Conservation (phyloP, 2,329 filamentous ascomycete genomes). For the Catunica adiposa region DNA sequence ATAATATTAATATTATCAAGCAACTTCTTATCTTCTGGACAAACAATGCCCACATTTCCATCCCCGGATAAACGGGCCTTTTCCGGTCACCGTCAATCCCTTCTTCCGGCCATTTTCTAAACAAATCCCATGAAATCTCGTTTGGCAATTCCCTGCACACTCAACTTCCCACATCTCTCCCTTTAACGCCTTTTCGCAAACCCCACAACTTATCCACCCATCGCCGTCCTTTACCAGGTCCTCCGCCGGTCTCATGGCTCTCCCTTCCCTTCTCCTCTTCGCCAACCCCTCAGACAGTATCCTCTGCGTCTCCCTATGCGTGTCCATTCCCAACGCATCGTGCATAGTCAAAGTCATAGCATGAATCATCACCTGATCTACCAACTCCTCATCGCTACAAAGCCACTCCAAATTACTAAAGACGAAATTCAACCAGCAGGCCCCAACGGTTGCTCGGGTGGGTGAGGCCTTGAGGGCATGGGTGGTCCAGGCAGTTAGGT, state of each 20-base stretch:
- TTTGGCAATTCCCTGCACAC: conserved; percentile 2
- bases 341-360: conserved; percentile 33
- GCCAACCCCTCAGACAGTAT: conserved; percentile 14
- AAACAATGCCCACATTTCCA: conserved; percentile 6
- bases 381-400: conserved; percentile 29
- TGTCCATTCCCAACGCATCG: conserved; percentile 29
- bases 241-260: not conserved
- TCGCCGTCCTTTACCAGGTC: not conserved
- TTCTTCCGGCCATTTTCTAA: not conserved
- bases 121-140: conserved; percentile 9
- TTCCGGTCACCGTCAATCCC: not conserved
- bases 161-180: conserved; percentile 8
- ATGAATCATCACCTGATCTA: conserved; percentile 40
- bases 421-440: conserved; percentile 36
- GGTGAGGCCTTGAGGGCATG: conserved; percentile 36
- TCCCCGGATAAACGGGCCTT: conserved; percentile 8
- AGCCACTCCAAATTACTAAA: conserved; percentile 36
- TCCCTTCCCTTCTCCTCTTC: not conserved
- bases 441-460: conserved; percentile 34
- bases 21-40: not conserved
- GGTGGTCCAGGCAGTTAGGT: conserved; percentile 41
- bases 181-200: conserved; percentile 1
- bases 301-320: conserved; percentile 26
- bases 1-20: not conserved
- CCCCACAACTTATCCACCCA: not conserved